A percentile compares a stretch with the other conserved stretches of the same genome.
Conservation (phyloP, 2,329 filamentous ascomycete species). For the Calonectria fujianensis region DNA sequence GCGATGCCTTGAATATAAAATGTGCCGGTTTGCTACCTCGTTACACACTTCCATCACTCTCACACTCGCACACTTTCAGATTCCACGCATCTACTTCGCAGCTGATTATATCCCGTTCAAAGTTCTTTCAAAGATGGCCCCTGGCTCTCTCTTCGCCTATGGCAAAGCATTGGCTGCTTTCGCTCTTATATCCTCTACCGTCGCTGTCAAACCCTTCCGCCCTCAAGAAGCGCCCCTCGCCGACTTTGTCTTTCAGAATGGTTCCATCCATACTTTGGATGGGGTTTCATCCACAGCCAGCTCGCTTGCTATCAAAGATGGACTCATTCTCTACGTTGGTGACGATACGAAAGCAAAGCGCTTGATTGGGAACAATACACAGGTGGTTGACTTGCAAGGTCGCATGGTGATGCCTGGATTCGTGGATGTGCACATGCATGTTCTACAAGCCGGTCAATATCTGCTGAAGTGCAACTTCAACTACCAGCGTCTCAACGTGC, state of each 20-base stretch:
- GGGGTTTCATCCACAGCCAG: not conserved
- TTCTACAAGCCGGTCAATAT: slow-evolving; percentile 48
- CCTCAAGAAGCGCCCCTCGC: not conserved
- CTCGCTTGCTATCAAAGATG: slow-evolving; percentile 43
- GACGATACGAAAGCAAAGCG: slow-evolving; percentile 41
- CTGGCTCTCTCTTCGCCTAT: not conserved
- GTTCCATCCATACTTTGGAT: not conserved
- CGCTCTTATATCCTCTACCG: not conserved
- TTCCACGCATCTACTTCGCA: no score
- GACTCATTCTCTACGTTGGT: slow-evolving; percentile 50
- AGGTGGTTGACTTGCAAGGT: slow-evolving; percentile 52
- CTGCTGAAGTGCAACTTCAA: slow-evolving; percentile 55
- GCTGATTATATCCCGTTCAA: no score
- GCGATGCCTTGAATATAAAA: no score
- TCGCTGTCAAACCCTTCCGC: not conserved
- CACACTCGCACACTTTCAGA: not conserved
- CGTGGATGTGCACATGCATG: slow-evolving; percentile 55
- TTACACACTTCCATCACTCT: not conserved
- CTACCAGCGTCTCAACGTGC: slow-evolving; percentile 51
- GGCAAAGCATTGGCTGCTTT: not conserved
- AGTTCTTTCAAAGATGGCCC: not conserved
- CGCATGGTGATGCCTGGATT: slow-evolving; percentile 57
- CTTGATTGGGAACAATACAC: slow-evolving; percentile 51
- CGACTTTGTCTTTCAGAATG: not conserved
- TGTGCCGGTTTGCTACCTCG: no score